Percentiles rank a stretch among this genome's conserved stretches.
Conservation (phyloP, 2,329 filamentous ascomycete species). For the Waltergamsia citrina region DNA sequence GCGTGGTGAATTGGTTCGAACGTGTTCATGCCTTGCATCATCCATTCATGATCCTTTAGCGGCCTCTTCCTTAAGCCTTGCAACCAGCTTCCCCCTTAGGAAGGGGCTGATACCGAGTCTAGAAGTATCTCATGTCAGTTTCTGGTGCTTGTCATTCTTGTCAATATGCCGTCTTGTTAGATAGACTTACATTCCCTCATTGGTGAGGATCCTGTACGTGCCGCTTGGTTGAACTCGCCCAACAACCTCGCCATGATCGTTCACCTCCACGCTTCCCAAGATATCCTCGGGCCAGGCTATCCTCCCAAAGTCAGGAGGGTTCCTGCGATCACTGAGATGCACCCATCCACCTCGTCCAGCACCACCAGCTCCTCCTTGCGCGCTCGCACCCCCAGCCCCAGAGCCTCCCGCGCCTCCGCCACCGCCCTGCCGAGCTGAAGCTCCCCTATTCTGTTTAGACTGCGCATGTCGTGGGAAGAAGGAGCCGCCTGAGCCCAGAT, state of each 20-base stretch:
- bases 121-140: background rate
- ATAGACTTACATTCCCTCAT: conserved; percentile 54
- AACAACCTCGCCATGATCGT: conserved; percentile 45
- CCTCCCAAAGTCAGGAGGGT: conserved; percentile 56
- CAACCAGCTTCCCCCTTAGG: conserved; percentile 38
- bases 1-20: too few species aligned
- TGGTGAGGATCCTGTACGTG: conserved; percentile 55
- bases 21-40: too few species aligned
- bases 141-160: too few species aligned
- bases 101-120: conserved; percentile 46
- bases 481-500: conserved; percentile 40
- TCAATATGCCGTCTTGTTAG: conserved; percentile 4
- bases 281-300: conserved; percentile 65
- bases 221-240: conserved; percentile 50
- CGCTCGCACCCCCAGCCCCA: conserved; percentile 45
- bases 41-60: conserved; percentile 14
- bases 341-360: conserved; percentile 52
- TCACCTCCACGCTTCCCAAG: conserved; percentile 56
- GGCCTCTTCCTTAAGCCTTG: conserved; percentile 39
- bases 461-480: conserved; percentile 35
- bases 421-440: conserved; percentile 22
- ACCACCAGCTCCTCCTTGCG: conserved; percentile 53
- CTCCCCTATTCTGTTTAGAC: conserved; percentile 23
- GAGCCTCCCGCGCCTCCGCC: conserved; percentile 30
- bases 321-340: conserved; percentile 54